Conservation (phyloP, 768 basidiomycete species). For the Leccinellum luteum region DNA sequence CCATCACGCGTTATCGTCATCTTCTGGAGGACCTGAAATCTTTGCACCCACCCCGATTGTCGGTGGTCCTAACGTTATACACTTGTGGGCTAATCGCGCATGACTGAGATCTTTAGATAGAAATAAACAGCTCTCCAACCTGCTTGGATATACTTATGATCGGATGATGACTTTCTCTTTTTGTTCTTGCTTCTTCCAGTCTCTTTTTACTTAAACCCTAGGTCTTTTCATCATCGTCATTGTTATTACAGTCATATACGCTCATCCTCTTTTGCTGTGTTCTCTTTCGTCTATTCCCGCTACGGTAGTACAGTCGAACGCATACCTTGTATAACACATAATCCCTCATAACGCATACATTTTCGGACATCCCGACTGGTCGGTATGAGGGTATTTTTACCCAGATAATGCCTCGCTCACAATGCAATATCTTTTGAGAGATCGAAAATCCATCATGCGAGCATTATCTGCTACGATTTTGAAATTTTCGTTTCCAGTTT, state of each 20-base stretch:
- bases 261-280: constrained; percentile 9
- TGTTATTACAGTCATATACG: constrained; percentile 14
- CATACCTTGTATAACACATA: neutral
- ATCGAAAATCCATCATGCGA: too few species aligned
- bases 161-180: neutral
- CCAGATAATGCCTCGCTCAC: neutral
- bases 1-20: constrained; percentile 14
- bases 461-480: too few species aligned
- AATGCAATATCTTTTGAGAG: too few species aligned
- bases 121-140: neutral
- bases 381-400: neutral
- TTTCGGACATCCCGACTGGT: neutral
- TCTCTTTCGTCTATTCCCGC: neutral
- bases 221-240: neutral
- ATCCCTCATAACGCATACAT: neutral
- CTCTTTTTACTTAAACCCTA: neutral
- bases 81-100: constrained; percentile 33
- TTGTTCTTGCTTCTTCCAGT: neutral
- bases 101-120: constrained; percentile 18
- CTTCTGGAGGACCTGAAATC: constrained; percentile 29
- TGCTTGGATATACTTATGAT: neutral
- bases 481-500: too few species aligned
- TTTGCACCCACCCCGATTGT: constrained; percentile 34
- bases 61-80: constrained; percentile 34
- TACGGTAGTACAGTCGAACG: neutral